These are phyloP conservation scores for Aspergillus viridinutans DNA, from an alignment of 2,329 filamentous ascomycete genomes.

Conservation along the genomic window DNA sequence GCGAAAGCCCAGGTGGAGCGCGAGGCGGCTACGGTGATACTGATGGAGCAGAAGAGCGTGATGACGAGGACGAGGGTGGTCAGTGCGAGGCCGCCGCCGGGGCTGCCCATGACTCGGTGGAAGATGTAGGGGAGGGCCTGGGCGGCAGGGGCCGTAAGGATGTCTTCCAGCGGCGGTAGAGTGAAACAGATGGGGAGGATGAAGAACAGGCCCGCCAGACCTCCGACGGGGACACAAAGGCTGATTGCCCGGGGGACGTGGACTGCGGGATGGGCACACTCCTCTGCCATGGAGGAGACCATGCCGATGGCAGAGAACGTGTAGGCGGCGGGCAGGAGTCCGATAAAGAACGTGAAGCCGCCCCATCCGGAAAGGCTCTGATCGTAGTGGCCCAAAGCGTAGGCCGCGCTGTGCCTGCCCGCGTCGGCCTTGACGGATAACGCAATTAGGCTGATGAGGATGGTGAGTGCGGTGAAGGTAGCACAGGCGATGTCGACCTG, in stretches of 20 bases:
- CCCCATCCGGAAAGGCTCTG: slow-evolving; percentile 55
- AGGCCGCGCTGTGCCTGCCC: slow-evolving; percentile 50
- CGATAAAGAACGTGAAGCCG: slow-evolving; percentile 60
- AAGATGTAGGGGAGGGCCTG: slow-evolving; percentile 53
- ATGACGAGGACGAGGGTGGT: slow-evolving; percentile 49
- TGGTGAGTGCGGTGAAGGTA: slow-evolving; percentile 52
- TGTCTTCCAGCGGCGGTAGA: slow-evolving; percentile 44
- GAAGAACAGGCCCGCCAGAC: slow-evolving; percentile 53
- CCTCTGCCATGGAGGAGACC: slow-evolving; percentile 61
- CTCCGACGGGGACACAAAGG: slow-evolving; percentile 51
- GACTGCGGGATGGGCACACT: slow-evolving; percentile 50
- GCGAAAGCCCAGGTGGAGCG: slow-evolving; percentile 46
- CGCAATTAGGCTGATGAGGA: slow-evolving; percentile 55
- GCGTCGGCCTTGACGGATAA: slow-evolving; percentile 52
- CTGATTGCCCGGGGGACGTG: slow-evolving; percentile 52
- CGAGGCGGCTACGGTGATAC: slow-evolving; percentile 50
- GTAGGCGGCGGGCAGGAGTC: slow-evolving; percentile 56
- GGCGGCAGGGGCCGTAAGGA: slow-evolving; percentile 42
- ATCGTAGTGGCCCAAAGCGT: slow-evolving; percentile 56
- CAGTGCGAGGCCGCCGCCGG: slow-evolving; percentile 46
- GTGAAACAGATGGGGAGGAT: slow-evolving; percentile 53
- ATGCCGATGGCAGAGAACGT: slow-evolving; percentile 59
- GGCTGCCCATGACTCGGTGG: slow-evolving; percentile 46
- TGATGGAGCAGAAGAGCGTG: slow-evolving; percentile 52
- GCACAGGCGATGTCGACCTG: slow-evolving; percentile 57